A percentile compares a stretch with the other conserved stretches of the same genome.
Evolutionary conservation across 495 filamentous ascomycete species (phyloP).

Genomic region (Penicillium malachiteum): DNA sequence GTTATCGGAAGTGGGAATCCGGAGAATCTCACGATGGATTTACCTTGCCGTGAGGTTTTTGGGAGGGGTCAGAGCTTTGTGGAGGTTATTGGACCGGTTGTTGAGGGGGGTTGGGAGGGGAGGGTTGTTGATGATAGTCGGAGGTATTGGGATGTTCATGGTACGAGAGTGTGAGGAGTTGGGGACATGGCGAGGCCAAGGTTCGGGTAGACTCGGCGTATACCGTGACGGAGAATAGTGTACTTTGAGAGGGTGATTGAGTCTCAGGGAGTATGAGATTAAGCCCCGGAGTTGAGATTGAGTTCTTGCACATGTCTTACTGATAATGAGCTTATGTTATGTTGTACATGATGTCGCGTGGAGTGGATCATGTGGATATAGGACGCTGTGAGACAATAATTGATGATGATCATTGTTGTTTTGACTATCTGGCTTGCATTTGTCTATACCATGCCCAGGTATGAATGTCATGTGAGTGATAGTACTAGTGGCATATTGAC

Average conservation of each 20-base stretch:
- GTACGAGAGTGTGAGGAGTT: too few species aligned
- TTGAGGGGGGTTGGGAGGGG: constrained; percentile 39
- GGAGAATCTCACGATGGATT: constrained; percentile 54
- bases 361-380: background rate
- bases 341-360: background rate
- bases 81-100: constrained; percentile 47
- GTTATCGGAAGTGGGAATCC: constrained; percentile 48
- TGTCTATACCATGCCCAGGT: too few species aligned
- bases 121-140: constrained; percentile 45
- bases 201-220: too few species aligned
- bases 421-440: too few species aligned
- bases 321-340: background rate
- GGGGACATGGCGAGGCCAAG: too few species aligned
- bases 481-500: too few species aligned
- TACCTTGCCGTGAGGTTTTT: constrained; percentile 49
- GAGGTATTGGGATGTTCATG: constrained; percentile 40
- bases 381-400: background rate
- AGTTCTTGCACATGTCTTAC: background rate
- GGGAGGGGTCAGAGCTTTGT: constrained; percentile 44
- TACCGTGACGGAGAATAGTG: too few species aligned
- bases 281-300: background rate
- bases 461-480: too few species aligned
- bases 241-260: too few species aligned
- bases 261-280: too few species aligned
- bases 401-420: background rate